Conservation (phyloP, 441 rosid species). For the Bruguiera hainesii region DNA sequence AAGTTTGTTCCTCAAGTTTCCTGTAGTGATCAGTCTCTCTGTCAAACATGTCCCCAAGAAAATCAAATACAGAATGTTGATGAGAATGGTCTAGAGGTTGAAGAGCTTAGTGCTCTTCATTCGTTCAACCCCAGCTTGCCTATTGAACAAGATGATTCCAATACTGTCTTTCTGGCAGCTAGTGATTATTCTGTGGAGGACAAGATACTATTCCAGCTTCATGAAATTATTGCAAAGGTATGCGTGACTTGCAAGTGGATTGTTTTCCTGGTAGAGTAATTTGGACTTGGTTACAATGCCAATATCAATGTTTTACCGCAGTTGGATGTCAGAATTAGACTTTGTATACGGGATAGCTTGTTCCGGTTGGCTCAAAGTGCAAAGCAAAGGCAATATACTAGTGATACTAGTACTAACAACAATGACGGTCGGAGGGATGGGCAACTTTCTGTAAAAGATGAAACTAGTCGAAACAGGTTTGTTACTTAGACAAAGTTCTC, state of each 20-base stretch:
- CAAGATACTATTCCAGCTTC: constrained; percentile 58
- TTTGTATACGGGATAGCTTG: constrained; percentile 94
- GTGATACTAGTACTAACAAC: constrained; percentile 53
- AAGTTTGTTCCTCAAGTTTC: constrained; percentile 56
- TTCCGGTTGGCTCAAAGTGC: constrained; percentile 92
- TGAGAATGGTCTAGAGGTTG: constrained; percentile 41
- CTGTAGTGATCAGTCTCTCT: constrained; percentile 35
- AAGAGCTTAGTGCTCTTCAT: constrained; percentile 44
- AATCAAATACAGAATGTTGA: constrained; percentile 43
- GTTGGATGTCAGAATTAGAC: constrained; percentile 75
- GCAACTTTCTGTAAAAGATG: constrained; percentile 41
- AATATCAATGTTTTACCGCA: constrained; percentile 37
- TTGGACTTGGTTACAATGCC: constrained; percentile 18
- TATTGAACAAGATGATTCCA: constrained; percentile 57
- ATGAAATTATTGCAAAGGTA: constrained; percentile 81
- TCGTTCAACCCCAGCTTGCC: constrained; percentile 56
- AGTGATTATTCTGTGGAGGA: constrained; percentile 53
- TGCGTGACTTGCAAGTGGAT: constrained; percentile 16
- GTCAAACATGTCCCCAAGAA: constrained; percentile 42
- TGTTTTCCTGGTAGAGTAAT: constrained; percentile 30
- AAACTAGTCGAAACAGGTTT: constrained; percentile 47
- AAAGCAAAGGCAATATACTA: constrained; percentile 58
- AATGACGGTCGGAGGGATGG: constrained; percentile 44
- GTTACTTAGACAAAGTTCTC: constrained; percentile 19
- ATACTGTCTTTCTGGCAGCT: constrained; percentile 38